These are phyloP conservation scores for Bretschneidera sinensis DNA, from an alignment of 345 rosid species.

Conservation along the genomic window DNA sequence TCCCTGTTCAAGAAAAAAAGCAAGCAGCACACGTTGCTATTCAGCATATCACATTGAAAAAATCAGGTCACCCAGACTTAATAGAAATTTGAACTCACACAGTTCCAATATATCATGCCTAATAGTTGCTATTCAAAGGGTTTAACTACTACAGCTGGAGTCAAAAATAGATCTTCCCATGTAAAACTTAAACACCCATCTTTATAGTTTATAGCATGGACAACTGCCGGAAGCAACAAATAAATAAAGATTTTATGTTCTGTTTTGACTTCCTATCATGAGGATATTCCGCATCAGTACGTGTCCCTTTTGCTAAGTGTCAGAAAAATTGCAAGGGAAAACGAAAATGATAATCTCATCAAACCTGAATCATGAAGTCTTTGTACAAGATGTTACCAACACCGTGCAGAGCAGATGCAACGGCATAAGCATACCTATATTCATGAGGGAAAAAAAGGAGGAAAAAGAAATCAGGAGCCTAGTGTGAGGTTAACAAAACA, in stretches of 20 bases:
- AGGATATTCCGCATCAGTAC: background rate
- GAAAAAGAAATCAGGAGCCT: background rate
- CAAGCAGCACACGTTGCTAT: background rate
- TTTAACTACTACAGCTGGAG: too few relatives aligned
- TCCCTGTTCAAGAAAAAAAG: background rate
- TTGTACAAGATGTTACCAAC: slow-evolving; percentile 78
- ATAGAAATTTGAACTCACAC: too few relatives aligned
- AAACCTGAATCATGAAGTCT: slow-evolving; percentile 98
- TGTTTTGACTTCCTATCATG: background rate
- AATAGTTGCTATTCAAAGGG: too few relatives aligned
- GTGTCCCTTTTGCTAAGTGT: background rate
- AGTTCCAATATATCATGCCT: too few relatives aligned
- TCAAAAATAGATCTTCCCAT: background rate
- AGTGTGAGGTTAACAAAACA: too few relatives aligned
- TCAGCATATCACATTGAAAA: too few relatives aligned
- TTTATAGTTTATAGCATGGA: background rate
- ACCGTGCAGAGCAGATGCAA: slow-evolving; percentile 87
- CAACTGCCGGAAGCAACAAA: background rate
- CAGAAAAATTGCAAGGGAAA: background rate
- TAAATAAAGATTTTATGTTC: background rate
- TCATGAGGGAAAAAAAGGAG: background rate
- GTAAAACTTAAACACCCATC: background rate
- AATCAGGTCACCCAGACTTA: too few relatives aligned
- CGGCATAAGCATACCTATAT: slow-evolving; percentile 97
- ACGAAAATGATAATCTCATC: background rate